These are phyloP conservation scores for Fusarium anthophilum DNA, from an alignment of 2,329 filamentous ascomycete species.

Conservation along the genomic window DNA sequence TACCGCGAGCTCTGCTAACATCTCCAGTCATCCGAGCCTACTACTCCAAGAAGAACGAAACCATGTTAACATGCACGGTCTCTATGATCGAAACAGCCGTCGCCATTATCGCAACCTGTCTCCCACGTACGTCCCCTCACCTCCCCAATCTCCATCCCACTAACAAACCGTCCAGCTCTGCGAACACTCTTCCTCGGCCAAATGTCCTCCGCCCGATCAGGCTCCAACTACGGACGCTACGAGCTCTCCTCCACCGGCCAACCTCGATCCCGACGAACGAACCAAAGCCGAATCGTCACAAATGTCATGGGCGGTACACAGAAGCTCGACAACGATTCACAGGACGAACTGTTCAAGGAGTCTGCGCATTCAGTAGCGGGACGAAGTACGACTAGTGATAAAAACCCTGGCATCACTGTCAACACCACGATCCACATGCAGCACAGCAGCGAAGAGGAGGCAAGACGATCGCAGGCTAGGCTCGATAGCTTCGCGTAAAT, in stretches of 20 bases:
- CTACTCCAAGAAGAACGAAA: conserved; percentile 47
- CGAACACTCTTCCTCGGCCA: conserved; percentile 34
- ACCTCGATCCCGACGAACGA: conserved; percentile 28
- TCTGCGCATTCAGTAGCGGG: not conserved
- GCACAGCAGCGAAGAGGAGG: conserved; percentile 1
- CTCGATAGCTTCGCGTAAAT: conserved; percentile 10
- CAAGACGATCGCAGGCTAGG: not conserved
- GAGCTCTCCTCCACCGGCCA: conserved; percentile 35
- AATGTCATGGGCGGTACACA: conserved; percentile 38
- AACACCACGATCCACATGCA: conserved; percentile 36
- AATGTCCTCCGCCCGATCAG: conserved; percentile 27
- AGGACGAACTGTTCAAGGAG: conserved; percentile 37
- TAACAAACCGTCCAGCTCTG: conserved; percentile 10
- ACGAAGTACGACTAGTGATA: not conserved
- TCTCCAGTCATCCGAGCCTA: conserved; percentile 46
- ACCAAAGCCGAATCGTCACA: conserved; percentile 33
- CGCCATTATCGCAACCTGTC: conserved; percentile 52
- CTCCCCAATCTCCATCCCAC: not conserved
- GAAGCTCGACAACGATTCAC: conserved; percentile 32
- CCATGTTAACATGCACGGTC: conserved; percentile 51
- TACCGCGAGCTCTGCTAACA: not conserved
- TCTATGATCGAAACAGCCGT: conserved; percentile 52
- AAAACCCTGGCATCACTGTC: conserved; percentile 28
- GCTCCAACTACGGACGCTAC: conserved; percentile 35
- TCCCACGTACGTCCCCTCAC: conserved; percentile 41